phyloP scores from a whole-genome alignment of 179 eudicot species.

The Spergularia azorica region DNA sequence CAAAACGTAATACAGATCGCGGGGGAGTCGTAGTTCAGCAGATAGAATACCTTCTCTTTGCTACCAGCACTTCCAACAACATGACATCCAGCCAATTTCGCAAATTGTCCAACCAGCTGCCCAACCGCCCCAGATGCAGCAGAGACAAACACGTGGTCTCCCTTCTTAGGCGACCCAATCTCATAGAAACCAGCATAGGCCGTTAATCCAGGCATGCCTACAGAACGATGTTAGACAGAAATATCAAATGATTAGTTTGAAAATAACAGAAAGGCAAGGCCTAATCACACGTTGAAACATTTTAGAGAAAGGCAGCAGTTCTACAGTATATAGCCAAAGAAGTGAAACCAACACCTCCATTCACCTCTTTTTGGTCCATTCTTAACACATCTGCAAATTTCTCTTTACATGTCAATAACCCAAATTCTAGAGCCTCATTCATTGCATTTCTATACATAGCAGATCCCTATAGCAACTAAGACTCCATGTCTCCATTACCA shows the following conservation, averaged over 20 bases:
- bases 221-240: background rate
- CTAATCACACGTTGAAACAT: background rate
- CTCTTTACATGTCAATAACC: background rate
- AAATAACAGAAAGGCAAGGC: background rate
- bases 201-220: slow-evolving; percentile 61
- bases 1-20: background rate
- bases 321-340: too few relatives aligned
- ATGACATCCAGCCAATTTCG: slow-evolving; percentile 60
- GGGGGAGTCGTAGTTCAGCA: background rate
- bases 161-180: slow-evolving; percentile 50
- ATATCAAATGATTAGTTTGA: background rate
- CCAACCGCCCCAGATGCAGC: slow-evolving; percentile 62
- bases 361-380: too few relatives aligned
- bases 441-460: background rate
- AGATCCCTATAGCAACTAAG: too few relatives aligned
- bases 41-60: slow-evolving; percentile 48
- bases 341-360: too few relatives aligned
- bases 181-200: slow-evolving; percentile 58
- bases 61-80: slow-evolving; percentile 78
- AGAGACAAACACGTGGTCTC: slow-evolving; percentile 48
- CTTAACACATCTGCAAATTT: background rate
- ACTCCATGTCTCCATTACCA: too few relatives aligned
- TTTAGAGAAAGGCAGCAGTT: too few relatives aligned
- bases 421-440: background rate
- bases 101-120: slow-evolving; percentile 67